Evolutionary conservation across 129 eudicot species (phyloP), one percentile per base, ranked within the genome.

Genomic region (sunflower (Helianthus annuus)): DNA sequence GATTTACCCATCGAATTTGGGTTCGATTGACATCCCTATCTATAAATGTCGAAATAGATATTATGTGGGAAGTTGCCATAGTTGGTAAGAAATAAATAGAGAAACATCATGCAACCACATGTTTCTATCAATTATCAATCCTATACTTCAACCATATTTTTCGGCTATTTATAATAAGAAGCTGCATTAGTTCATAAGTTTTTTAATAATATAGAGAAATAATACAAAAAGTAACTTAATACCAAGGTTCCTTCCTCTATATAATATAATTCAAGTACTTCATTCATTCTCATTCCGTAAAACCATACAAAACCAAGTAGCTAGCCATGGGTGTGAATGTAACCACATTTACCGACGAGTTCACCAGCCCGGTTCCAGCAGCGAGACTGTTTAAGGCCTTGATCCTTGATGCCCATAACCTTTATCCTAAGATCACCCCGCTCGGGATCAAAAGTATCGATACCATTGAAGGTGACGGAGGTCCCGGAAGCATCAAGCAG

Each of bases 401-500:
- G 75, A 64, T 84, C 70, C 71, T 80, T 22, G 85, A 80, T 6
- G 83, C 74, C 12, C 83, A 84, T 40, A 80, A 80, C 66, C 80
- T 80, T 14, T 29, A 68, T 24, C 88, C 88, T 6, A 80, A 80
- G 65, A 72, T 76, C 54, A 48, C 73, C 10, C 85, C 85, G 19
- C 88, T 76, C 22, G 75, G 71, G 5, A 58, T 80, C 38, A 77
- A 77, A 64, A 84, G 56, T 49, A 40, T 84, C 17, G 85, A 78
- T 55, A 77, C 73, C 16, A 10, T 81, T 14, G 69, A 84, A 74
- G 85, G 88, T 6, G 69, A 84, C 10, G 85, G 88, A 39, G 88
- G 85, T 27, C 85, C 88, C 0, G 88, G 88, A 65, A 77, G 76
- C 73, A 81, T 84, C 44, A 78, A 81, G 67, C 75, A 77, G 40